Evolutionary conservation across 2,329 filamentous ascomycete species (phyloP).

Genomic region (Fusarium floridanum): DNA sequence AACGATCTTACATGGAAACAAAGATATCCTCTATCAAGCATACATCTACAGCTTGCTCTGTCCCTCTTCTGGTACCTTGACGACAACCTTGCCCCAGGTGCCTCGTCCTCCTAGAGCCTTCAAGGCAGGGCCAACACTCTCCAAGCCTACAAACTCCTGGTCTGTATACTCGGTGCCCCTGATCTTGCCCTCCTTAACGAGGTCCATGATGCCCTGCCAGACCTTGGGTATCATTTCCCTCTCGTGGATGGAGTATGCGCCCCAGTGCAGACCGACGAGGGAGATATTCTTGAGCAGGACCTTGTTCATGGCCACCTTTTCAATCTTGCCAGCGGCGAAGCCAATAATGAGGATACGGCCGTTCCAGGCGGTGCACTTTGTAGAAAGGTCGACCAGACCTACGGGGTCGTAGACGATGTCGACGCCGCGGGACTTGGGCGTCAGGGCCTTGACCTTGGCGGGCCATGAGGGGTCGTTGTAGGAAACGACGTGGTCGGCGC

Average conservation of each 20-base stretch:
- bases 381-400: conserved; percentile 86
- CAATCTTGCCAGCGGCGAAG: conserved; percentile 81
- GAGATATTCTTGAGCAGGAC: conserved; percentile 94
- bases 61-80: conserved; percentile 80
- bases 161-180: conserved; percentile 86
- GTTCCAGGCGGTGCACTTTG: conserved; percentile 96
- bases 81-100: conserved; percentile 97
- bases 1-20: neutral
- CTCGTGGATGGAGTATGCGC: conserved; percentile 82
- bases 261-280: conserved; percentile 93
- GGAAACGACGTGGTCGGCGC: conserved; percentile 86
- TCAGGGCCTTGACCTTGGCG: conserved; percentile 80
- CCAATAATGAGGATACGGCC: conserved; percentile 89
- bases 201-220: conserved; percentile 84
- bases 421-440: conserved; percentile 78
- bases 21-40: neutral
- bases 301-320: conserved; percentile 93
- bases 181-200: conserved; percentile 85
- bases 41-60: conserved; percentile 65
- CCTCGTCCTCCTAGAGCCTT: conserved; percentile 82
- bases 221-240: conserved; percentile 76
- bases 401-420: conserved; percentile 98
- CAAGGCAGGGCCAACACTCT: conserved; percentile 81
- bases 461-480: conserved; percentile 77
- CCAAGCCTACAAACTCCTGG: conserved; percentile 84